Evolutionary conservation across 192 early-diverging fungal species (phyloP).

Genomic region (Allomyces macrogynus): DNA sequence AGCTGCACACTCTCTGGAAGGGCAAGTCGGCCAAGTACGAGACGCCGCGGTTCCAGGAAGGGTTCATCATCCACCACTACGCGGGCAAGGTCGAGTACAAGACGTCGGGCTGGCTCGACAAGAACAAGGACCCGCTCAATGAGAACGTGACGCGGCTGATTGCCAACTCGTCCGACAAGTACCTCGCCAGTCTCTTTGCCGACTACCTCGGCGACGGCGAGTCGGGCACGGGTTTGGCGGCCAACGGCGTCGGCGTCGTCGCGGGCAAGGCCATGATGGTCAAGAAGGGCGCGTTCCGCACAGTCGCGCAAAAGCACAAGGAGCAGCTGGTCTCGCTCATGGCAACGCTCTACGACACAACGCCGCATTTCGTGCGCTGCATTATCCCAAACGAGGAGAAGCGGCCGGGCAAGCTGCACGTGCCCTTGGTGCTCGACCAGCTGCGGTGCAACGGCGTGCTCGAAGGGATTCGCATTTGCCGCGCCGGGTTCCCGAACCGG

Average conservation of each 20-base stretch:
- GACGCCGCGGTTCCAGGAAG: constrained; percentile 59
- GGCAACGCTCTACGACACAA: constrained; percentile 71
- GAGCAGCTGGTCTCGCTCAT: constrained; percentile 75
- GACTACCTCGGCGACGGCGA: constrained; percentile 46
- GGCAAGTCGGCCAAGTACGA: constrained; percentile 74
- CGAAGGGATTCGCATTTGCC: constrained; percentile 89
- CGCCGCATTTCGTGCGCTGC: constrained; percentile 97
- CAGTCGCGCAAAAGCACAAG: constrained; percentile 85
- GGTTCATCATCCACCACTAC: constrained; percentile 84
- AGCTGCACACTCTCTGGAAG: constrained; percentile 76
- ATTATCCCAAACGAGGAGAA: constrained; percentile 91
- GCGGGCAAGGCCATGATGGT: constrained; percentile 14
- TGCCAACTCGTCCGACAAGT: constrained; percentile 59
- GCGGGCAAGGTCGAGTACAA: constrained; percentile 89
- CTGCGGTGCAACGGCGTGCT: constrained; percentile 91
- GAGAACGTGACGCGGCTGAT: constrained; percentile 76
- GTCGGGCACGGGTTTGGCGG: not conserved
- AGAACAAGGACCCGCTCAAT: constrained; percentile 97
- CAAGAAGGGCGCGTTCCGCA: constrained; percentile 80
- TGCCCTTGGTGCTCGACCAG: constrained; percentile 76
- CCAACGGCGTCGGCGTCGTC: constrained; percentile 5
- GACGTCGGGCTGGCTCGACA: constrained; percentile 80
- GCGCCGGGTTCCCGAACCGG: constrained; percentile 87
- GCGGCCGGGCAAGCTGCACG: constrained; percentile 56
- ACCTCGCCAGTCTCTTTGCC: constrained; percentile 56